phyloP scores from a whole-genome alignment of 106 monocot species.

The Triglochin maritima region DNA sequence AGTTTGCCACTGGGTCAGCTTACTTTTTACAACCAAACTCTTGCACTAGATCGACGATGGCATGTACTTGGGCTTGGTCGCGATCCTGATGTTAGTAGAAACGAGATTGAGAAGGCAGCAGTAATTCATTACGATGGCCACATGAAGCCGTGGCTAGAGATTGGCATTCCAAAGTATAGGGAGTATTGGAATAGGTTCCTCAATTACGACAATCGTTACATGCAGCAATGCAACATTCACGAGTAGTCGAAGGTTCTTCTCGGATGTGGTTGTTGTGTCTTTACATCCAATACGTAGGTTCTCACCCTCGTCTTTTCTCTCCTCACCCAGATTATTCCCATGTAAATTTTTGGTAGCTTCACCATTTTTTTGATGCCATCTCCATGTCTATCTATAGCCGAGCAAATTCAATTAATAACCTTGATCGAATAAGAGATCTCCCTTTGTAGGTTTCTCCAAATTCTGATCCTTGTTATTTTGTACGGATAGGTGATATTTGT shows the following conservation, averaged over 20 bases:
- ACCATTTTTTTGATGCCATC: background rate
- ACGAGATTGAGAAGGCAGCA: constrained; percentile 47
- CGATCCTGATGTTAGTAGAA: constrained; percentile 11
- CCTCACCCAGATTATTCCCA: background rate
- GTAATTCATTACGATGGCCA: constrained; percentile 73
- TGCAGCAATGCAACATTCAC: constrained; percentile 89
- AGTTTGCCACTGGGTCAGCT: constrained; percentile 66
- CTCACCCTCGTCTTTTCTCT: background rate
- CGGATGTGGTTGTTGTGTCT: too few relatives aligned
- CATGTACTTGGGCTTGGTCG: constrained; percentile 67
- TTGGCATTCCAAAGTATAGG: constrained; percentile 49
- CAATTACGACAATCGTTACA: constrained; percentile 35
- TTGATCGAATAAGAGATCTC: background rate
- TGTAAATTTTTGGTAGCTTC: constrained; percentile 3
- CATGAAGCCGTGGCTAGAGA: constrained; percentile 90
- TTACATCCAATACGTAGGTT: background rate
- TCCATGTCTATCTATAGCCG: background rate
- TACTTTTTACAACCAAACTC: constrained; percentile 70
- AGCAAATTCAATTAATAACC: background rate
- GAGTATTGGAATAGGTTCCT: constrained; percentile 64
- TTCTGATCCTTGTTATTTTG: background rate
- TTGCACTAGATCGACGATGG: constrained; percentile 40
- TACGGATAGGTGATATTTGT: background rate
- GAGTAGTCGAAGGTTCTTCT: constrained; percentile 2
- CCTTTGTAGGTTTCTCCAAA: background rate